Base-by-base conservation (phyloP, 768 basidiomycete species). In the Trametes punicea region DNA sequence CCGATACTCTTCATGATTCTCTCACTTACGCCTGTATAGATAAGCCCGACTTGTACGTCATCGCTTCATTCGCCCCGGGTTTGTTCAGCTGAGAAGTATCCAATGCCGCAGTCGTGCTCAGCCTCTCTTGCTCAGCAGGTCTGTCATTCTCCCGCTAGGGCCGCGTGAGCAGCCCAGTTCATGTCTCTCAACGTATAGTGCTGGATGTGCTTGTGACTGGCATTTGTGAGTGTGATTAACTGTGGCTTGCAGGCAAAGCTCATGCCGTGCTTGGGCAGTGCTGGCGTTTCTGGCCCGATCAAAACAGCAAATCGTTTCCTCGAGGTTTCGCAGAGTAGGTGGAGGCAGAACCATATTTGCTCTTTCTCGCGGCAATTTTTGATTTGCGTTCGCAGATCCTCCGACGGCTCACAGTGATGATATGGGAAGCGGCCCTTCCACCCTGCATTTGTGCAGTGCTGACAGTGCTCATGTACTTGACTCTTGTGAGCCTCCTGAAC, bases 341-440 rank as follows among this genome's bases (percentile, higher is more conserved):
- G 30, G 13, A 2, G 4, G 11, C 25, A 25, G 4, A 23, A 44
- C 15, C 2, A 13, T 44, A 11, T 21, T 10, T 23, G 3, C 11
- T 5, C 1, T 11, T 10, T n/a, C 1, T 20, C 9, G 23, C 42
- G 3, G 18, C 11, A 26, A 13, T 13, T 44, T 6, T 25, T 10
- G 3, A 44, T 13, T 21, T 15, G 26, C n/a, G 18, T 23, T 13
- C 16, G 7, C 39, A 66, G 65, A 60, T 66, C 0, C 31, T 66
- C 25, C 55, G 46, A 10, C 61, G 60, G 0, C 55, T 69, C 2
- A 63, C 65, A 0, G 36, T 53, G 1, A 49, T 69, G 20, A 62
- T 65, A 2, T 69, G 68, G 68, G 68, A 69, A 44, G 64, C 68
- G 0, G 68, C 68, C 1, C 15, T 69, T 15, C 67, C 64, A 2